phyloP scores from a whole-genome alignment of 2,329 filamentous ascomycete genomes.

The Aureobasidium musti region DNA sequence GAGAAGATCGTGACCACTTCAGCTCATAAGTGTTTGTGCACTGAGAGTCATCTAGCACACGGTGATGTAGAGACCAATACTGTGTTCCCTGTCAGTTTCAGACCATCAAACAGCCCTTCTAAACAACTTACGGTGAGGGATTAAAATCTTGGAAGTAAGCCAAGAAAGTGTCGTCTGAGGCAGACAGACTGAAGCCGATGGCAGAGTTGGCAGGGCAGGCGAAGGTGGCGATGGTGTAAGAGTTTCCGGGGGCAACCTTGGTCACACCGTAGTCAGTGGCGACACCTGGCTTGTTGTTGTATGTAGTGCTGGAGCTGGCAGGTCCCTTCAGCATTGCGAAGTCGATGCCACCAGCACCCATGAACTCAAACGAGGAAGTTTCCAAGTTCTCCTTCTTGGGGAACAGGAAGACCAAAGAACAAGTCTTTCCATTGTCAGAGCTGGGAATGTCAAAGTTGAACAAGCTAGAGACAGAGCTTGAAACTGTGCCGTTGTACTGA shows the following conservation, averaged over 20 bases:
- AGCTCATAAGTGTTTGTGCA: neutral
- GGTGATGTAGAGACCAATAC: conserved; percentile 24
- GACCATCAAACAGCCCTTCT: neutral
- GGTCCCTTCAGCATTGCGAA: conserved; percentile 46
- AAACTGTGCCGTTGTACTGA: conserved; percentile 59
- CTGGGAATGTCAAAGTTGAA: conserved; percentile 70
- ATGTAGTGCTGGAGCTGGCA: conserved; percentile 56
- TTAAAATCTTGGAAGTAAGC: conserved; percentile 67
- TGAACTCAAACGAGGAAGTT: conserved; percentile 60
- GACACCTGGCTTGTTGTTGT: conserved; percentile 54
- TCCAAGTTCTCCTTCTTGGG: conserved; percentile 59
- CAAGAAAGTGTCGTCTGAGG: conserved; percentile 49
- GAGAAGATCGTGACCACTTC: too few species aligned
- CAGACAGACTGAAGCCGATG: conserved; percentile 56
- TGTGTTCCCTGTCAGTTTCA: neutral
- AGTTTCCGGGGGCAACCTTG: conserved; percentile 53
- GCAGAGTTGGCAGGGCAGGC: conserved; percentile 57
- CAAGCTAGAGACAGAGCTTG: conserved; percentile 57
- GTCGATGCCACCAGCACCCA: conserved; percentile 54
- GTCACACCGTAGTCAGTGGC: conserved; percentile 49
- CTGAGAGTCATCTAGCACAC: conserved; percentile 4
- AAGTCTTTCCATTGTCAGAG: conserved; percentile 58
- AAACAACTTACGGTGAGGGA: conserved; percentile 35
- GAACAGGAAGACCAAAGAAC: conserved; percentile 66
- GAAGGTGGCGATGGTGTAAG: conserved; percentile 57